These are phyloP conservation scores for Pseudozyma tsukubaensis DNA, from an alignment of 1,284 basidiomycete genomes.

Conservation along the genomic window DNA sequence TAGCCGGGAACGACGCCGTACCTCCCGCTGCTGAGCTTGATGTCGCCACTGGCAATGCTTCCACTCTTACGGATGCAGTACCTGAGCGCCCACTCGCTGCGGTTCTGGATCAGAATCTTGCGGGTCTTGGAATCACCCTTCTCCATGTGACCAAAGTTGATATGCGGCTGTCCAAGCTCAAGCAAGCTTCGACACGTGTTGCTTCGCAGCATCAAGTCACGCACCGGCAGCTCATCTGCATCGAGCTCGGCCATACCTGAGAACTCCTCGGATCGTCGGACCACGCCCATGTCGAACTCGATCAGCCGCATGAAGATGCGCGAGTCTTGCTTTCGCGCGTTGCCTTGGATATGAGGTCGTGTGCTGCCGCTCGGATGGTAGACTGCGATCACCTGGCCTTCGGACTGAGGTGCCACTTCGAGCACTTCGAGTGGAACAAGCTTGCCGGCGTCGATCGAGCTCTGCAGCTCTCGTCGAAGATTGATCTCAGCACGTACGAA, in stretches of 20 bases:
- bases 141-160: conserved; percentile 73
- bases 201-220: conserved; percentile 72
- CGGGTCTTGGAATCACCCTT: conserved; percentile 71
- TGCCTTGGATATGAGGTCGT: conserved; percentile 70
- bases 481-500: conserved; percentile 71
- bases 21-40: conserved; percentile 71
- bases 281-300: conserved; percentile 70
- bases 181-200: conserved; percentile 71
- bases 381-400: conserved; percentile 70
- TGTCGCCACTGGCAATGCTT: conserved; percentile 72
- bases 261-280: conserved; percentile 53
- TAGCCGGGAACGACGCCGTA: conserved; percentile 72
- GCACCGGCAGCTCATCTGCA: conserved; percentile 70
- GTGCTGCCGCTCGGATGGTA: conserved; percentile 71
- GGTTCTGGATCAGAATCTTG: conserved; percentile 72
- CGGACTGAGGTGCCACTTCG: conserved; percentile 65
- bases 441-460: conserved; percentile 67
- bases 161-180: conserved; percentile 72
- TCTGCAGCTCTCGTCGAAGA: conserved; percentile 70
- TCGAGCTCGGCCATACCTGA: conserved; percentile 62
- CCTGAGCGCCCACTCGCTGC: conserved; percentile 70
- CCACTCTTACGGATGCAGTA: conserved; percentile 72
- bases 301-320: conserved; percentile 71
- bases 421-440: conserved; percentile 70
- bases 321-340: conserved; percentile 71